These are phyloP conservation scores for Fusarium secorum DNA, from an alignment of 2,329 filamentous ascomycete genomes.

Conservation along the genomic window DNA sequence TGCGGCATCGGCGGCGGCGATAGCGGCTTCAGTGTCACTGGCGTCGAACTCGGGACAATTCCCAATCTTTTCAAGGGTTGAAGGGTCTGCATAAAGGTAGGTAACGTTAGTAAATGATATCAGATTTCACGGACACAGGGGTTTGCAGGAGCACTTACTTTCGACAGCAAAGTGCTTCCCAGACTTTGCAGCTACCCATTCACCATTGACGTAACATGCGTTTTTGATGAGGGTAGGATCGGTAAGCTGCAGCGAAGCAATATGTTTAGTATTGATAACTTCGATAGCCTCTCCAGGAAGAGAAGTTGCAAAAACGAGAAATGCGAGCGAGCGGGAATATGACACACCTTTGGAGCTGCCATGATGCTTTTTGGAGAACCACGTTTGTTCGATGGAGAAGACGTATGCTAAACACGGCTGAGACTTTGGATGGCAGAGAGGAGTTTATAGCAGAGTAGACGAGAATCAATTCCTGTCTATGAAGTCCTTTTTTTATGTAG, in stretches of 20 bases:
- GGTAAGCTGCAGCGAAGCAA: conserved; percentile 56
- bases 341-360: conserved; percentile 32
- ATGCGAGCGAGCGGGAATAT: conserved; percentile 11
- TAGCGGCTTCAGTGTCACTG: conserved; percentile 73
- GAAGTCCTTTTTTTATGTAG: conserved; percentile 1
- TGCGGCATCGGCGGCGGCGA: conserved; percentile 68
- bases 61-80: conserved; percentile 72
- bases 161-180: conserved; percentile 77
- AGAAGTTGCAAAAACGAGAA: not conserved
- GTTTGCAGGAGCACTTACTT: conserved; percentile 51
- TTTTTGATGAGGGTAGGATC: conserved; percentile 73
- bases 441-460: conserved; percentile 8
- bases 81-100: conserved; percentile 64
- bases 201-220: conserved; percentile 76
- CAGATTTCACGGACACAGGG: not conserved
- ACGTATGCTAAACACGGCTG: conserved; percentile 6
- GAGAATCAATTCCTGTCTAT: conserved; percentile 1
- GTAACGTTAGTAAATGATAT: conserved; percentile 14
- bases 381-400: not conserved
- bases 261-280: conserved; percentile 26
- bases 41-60: conserved; percentile 76
- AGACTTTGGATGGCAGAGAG: conserved; percentile 4
- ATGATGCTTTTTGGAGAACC: conserved; percentile 23
- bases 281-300: conserved; percentile 1
- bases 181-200: conserved; percentile 76